phyloP scores from a whole-genome alignment of 1,284 basidiomycete genomes.

The Pulchroboletus neoregius region DNA sequence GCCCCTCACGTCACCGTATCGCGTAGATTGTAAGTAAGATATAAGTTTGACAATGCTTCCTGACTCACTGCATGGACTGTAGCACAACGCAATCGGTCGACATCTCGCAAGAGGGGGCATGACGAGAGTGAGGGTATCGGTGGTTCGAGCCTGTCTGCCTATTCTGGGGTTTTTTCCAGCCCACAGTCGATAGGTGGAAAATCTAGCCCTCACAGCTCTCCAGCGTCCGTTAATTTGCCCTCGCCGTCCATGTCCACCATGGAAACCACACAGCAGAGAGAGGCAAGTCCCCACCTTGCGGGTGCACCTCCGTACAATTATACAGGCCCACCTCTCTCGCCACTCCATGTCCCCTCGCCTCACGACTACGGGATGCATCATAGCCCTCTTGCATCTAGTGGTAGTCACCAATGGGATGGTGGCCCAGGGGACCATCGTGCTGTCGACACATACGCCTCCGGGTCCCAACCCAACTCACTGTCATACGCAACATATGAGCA shows the following conservation, averaged over 20 bases:
- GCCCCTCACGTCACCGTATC: constrained; percentile 59
- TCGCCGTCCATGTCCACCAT: constrained; percentile 55
- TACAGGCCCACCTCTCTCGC: constrained; percentile 46
- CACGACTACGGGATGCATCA: constrained; percentile 54
- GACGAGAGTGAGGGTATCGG: constrained; percentile 55
- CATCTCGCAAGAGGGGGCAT: constrained; percentile 66
- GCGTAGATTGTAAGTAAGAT: constrained; percentile 57
- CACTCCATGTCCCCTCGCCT: constrained; percentile 45
- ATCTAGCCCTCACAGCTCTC: constrained; percentile 67
- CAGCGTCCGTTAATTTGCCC: constrained; percentile 64
- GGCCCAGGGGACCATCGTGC: constrained; percentile 35
- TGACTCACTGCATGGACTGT: constrained; percentile 30
- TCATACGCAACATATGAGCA: constrained; percentile 37
- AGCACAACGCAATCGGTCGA: constrained; percentile 66
- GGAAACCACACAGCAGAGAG: constrained; percentile 37
- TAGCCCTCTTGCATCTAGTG: constrained; percentile 38
- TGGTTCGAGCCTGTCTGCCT: constrained; percentile 35
- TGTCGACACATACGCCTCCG: constrained; percentile 43
- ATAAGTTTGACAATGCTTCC: constrained; percentile 8
- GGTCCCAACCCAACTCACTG: constrained; percentile 37
- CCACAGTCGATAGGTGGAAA: constrained; percentile 43
- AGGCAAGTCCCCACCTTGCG: constrained; percentile 44
- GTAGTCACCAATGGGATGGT: constrained; percentile 44
- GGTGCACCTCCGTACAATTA: constrained; percentile 37
- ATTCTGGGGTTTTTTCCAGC: constrained; percentile 51